Conservation (phyloP, 192 early-diverging fungal genomes). For the Neocallimastix lanati region DNA sequence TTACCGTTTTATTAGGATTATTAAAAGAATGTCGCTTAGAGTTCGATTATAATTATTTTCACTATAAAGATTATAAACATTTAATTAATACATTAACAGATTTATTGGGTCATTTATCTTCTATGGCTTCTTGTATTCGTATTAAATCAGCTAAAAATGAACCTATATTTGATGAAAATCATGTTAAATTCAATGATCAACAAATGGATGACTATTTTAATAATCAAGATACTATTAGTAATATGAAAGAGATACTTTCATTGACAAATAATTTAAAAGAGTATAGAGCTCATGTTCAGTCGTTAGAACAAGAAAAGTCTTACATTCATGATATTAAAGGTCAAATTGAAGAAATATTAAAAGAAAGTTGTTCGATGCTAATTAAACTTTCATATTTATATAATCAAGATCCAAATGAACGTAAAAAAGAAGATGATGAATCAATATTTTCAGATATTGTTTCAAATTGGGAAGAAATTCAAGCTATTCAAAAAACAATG, state of each 20-base stretch:
- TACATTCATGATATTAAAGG: background rate
- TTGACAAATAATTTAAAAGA: background rate
- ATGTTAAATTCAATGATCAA: background rate
- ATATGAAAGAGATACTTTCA: background rate
- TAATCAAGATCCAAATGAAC: background rate
- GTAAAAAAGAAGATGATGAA: background rate
- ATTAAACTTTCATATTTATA: background rate
- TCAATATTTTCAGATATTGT: background rate
- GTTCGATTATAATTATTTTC: background rate
- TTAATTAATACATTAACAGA: background rate
- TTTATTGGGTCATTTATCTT: background rate
- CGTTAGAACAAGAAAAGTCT: background rate
- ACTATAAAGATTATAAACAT: background rate
- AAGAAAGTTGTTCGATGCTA: background rate
- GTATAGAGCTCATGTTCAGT: background rate
- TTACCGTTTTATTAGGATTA: background rate
- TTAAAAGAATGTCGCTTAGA: background rate
- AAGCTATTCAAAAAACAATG: background rate
- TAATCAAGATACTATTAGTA: background rate
- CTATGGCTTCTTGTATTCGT: background rate
- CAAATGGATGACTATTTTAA: background rate
- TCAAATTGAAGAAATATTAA: background rate
- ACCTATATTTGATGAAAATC: background rate
- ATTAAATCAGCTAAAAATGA: background rate
- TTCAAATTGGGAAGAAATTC: background rate